Conservation (phyloP, 1,139 yeast genomes). For the Saccharomyces hybrid region DNA sequence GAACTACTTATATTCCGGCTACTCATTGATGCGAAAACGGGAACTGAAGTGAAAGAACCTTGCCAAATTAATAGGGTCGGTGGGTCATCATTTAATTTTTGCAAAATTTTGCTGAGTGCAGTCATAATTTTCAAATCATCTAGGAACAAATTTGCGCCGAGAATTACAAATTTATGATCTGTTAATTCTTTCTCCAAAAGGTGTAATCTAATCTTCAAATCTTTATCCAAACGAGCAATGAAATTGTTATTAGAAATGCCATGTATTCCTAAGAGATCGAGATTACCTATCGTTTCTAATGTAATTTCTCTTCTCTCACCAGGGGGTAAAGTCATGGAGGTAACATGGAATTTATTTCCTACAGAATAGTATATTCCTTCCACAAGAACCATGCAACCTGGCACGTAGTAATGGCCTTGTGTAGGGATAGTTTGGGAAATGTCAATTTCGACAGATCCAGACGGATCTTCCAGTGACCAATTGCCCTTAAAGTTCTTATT, state of each 20-base stretch:
- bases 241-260: slow-evolving; percentile 32
- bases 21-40: slow-evolving; percentile 41
- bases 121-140: slow-evolving; percentile 53
- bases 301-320: slow-evolving; percentile 66
- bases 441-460: slow-evolving; percentile 69
- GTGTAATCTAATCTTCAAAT: slow-evolving; percentile 47
- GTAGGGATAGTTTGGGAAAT: slow-evolving; percentile 58
- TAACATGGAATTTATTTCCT: slow-evolving; percentile 59
- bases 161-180: slow-evolving; percentile 52
- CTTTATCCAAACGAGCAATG: slow-evolving; percentile 48
- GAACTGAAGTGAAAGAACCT: slow-evolving; percentile 65
- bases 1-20: slow-evolving; percentile 36
- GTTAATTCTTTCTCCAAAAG: slow-evolving; percentile 48
- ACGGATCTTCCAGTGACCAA: slow-evolving; percentile 71
- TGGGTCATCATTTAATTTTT: slow-evolving; percentile 40
- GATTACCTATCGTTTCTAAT: slow-evolving; percentile 63
- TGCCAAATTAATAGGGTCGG: slow-evolving; percentile 56
- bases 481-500: slow-evolving; percentile 57
- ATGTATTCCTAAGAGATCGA: slow-evolving; percentile 73
- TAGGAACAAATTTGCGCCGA: slow-evolving; percentile 68
- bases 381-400: slow-evolving; percentile 73
- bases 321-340: slow-evolving; percentile 83
- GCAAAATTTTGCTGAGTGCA: slow-evolving; percentile 54
- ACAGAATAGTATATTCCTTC: slow-evolving; percentile 75
- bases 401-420: slow-evolving; percentile 59